These are phyloP conservation scores for Colletotrichum phormii DNA, from an alignment of 2,329 filamentous ascomycete species.

Conservation along the genomic window DNA sequence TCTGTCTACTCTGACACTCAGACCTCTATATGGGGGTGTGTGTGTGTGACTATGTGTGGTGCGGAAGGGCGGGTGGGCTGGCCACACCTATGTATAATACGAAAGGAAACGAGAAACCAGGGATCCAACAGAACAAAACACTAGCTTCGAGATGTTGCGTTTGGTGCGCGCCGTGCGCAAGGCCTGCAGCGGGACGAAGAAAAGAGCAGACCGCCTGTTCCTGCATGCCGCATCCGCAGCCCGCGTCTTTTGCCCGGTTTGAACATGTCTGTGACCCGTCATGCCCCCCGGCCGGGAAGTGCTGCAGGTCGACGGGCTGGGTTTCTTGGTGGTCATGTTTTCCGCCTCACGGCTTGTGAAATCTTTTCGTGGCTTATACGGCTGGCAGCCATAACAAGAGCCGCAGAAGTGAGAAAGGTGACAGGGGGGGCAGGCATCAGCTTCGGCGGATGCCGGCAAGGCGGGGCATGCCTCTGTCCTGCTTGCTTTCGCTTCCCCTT, in stretches of 20 bases:
- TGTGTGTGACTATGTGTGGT: background rate
- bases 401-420: background rate
- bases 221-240: slow-evolving; percentile 18
- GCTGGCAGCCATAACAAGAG: slow-evolving; percentile 10
- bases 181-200: slow-evolving; percentile 17
- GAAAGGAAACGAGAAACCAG: slow-evolving; percentile 13
- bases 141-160: slow-evolving; percentile 20
- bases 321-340: background rate
- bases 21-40: background rate
- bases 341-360: background rate
- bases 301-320: background rate
- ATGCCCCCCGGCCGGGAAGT: background rate
- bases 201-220: background rate
- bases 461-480: slow-evolving; percentile 11
- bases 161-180: slow-evolving; percentile 22
- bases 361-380: slow-evolving; percentile 3
- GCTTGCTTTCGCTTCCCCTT: slow-evolving; percentile 25
- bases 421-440: slow-evolving; percentile 14
- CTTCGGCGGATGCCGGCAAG: slow-evolving; percentile 2
- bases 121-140: slow-evolving; percentile 25
- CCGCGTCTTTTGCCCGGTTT: background rate
- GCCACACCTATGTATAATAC: slow-evolving; percentile 19
- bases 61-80: slow-evolving; percentile 8
- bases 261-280: background rate
- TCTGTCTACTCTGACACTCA: background rate